These are phyloP conservation scores for Coniosporium tulheliwenetii DNA, from an alignment of 2,329 filamentous ascomycete species.

Conservation along the genomic window DNA sequence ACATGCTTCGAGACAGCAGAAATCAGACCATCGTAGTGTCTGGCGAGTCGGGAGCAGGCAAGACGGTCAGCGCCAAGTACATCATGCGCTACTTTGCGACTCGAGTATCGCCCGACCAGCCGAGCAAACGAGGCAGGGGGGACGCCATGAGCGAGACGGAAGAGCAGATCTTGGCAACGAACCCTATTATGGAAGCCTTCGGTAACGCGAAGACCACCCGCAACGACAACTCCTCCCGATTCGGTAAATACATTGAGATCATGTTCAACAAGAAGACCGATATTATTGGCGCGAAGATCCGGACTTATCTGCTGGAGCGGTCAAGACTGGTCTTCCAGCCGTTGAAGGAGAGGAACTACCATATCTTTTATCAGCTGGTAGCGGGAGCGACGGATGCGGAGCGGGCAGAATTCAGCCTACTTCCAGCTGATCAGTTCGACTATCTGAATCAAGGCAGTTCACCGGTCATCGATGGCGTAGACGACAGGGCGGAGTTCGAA, in stretches of 20 bases:
- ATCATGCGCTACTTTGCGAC: slow-evolving; percentile 99
- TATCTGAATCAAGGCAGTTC: slow-evolving; percentile 93
- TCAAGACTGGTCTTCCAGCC: slow-evolving; percentile 95
- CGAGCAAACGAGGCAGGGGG: slow-evolving; percentile 55
- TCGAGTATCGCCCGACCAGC: slow-evolving; percentile 81
- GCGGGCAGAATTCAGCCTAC: slow-evolving; percentile 61
- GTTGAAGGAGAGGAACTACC: slow-evolving; percentile 94
- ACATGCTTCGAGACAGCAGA: slow-evolving; percentile 90
- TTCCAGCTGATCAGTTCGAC: slow-evolving; percentile 79
- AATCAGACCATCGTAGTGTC: slow-evolving; percentile 99
- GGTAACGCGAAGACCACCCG: slow-evolving; percentile 99
- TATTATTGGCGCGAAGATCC: slow-evolving; percentile 94
- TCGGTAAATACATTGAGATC: slow-evolving; percentile 99
- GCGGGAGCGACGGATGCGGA: slow-evolving; percentile 79
- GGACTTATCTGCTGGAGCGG: slow-evolving; percentile 87
- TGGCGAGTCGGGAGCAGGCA: slow-evolving; percentile 94
- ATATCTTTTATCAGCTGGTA: slow-evolving; percentile 96
- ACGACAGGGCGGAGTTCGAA: slow-evolving; percentile 87
- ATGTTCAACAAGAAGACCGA: slow-evolving; percentile 94
- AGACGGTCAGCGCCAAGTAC: slow-evolving; percentile 98
- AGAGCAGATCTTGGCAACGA: slow-evolving; percentile 94
- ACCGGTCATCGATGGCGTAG: slow-evolving; percentile 81
- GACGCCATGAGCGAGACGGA: slow-evolving; percentile 94
- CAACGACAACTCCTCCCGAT: slow-evolving; percentile 97
- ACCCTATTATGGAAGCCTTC: slow-evolving; percentile 99